Evolutionary conservation across 306 rosid genomes (phyloP), one percentile per base, ranked within the genome.

Genomic region (Casuarina glauca): DNA sequence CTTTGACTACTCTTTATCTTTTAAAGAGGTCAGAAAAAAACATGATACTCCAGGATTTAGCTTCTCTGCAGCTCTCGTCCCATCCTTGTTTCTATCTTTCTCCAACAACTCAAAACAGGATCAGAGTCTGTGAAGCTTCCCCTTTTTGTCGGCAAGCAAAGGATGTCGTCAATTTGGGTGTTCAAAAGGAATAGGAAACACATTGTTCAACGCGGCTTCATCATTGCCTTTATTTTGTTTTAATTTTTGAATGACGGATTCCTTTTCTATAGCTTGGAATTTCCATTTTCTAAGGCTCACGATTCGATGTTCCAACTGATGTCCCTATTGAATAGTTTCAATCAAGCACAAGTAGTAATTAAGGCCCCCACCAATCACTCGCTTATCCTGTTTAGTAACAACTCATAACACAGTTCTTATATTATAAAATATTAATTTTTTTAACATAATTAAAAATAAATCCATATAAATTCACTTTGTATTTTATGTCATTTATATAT

Each of bases 1-100:
- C 42, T 84, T 70, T 84, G 87, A 84, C 87, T 74, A 70, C 63
- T 52, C 32, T 17, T 74, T 81, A 69, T 78, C 80, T 70, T 81
- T 78, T 81, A 9, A 77, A 38, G 20, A 1, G 69, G 80, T 77
- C 72, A 55, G 19, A 26, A 57, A 42, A 51, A 64, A n/a, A 67
- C 38, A 44, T 43, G 82, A 80, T 84, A 73, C 79, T 73, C 12
- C 60, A 15, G 38, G 62, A 32, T 46, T 53, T 54, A 51, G 55
- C 51, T 35, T 69, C 35, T 50, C 7, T 74, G 61, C 67, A 44
- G 75, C 49, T 76, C 41, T 52, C 61, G 76, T 51, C 36, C 42
- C 46, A 16, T 44, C 74, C 41, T 54, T 72, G 57, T 38, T 50
- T 32, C 4, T 20, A 48, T 11, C 32, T 6, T 62, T 62, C 49